These are phyloP conservation scores for Paxillus rubicundulus DNA, from an alignment of 768 basidiomycete genomes.

Conservation along the genomic window DNA sequence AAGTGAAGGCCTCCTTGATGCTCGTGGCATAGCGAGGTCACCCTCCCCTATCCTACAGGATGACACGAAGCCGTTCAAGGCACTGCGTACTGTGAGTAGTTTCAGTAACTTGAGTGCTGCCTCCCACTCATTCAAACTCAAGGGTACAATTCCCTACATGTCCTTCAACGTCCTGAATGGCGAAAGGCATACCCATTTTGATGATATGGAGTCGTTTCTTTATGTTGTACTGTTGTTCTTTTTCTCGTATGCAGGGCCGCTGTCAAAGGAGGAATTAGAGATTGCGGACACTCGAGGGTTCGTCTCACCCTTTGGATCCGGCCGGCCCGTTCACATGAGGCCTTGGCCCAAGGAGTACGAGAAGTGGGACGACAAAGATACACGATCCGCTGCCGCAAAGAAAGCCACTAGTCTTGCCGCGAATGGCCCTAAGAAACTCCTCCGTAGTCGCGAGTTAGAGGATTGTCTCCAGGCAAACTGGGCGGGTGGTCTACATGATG, in stretches of 20 bases:
- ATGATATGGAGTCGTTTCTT: conserved; percentile 6
- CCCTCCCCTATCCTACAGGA: too few species aligned
- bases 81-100: neutral
- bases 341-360: neutral
- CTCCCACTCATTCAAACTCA: neutral
- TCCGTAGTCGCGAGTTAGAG: too few species aligned
- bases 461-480: neutral
- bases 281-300: neutral
- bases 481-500: neutral
- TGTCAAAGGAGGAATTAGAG: neutral
- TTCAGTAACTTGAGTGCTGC: neutral
- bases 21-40: neutral
- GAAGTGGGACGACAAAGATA: neutral
- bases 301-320: neutral
- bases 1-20: neutral
- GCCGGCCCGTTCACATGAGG: neutral
- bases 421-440: fast-evolving
- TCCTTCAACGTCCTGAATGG: neutral
- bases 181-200: neutral
- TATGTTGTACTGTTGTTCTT: conserved; percentile 6
- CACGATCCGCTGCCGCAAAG: fast-evolving
- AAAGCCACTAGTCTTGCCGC: neutral
- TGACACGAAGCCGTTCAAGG: neutral
- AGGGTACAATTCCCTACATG: conserved; percentile 9
- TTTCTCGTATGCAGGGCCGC: conserved; percentile 1